These are phyloP conservation scores for Cryptococcus sp. DNA, from an alignment of 1,284 basidiomycete species.

Conservation along the genomic window DNA sequence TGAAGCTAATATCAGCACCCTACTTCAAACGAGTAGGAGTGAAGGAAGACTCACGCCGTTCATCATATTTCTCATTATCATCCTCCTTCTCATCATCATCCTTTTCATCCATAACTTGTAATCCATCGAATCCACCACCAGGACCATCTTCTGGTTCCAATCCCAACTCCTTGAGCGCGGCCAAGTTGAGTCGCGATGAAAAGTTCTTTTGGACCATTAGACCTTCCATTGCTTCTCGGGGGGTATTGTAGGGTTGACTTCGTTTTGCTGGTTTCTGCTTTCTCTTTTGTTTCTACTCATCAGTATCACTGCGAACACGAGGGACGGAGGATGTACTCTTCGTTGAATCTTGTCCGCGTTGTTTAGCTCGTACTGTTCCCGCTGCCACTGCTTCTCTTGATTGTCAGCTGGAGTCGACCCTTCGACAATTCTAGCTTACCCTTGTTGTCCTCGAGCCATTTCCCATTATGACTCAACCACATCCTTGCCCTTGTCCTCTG, in stretches of 20 bases:
- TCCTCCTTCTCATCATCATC: constrained; percentile 14
- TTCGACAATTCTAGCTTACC: constrained; percentile 53
- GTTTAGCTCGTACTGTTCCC: constrained; percentile 22
- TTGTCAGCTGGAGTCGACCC: not conserved
- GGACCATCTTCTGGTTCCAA: constrained; percentile 9
- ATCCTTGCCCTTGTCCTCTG: constrained; percentile 86
- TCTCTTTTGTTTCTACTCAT: constrained; percentile 15
- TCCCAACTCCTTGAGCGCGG: constrained; percentile 25
- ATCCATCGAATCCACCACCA: constrained; percentile 8
- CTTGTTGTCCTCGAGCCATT: constrained; percentile 85
- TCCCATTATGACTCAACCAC: constrained; percentile 94
- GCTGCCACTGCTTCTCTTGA: constrained; percentile 27
- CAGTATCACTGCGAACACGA: not conserved
- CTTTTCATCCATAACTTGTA: constrained; percentile 23
- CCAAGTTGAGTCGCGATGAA: constrained; percentile 39
- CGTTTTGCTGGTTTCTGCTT: constrained; percentile 14
- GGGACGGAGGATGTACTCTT: constrained; percentile 12
- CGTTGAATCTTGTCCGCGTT: constrained; percentile 30
- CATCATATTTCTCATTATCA: not conserved
- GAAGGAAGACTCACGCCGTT: too few species aligned
- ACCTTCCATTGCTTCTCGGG: constrained; percentile 32
- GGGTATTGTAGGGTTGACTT: constrained; percentile 2
- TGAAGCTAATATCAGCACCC: not conserved
- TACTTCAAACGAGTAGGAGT: too few species aligned
- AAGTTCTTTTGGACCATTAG: constrained; percentile 37